Evolutionary conservation across 371 early-diverging fungal species (phyloP).

Genomic region (Dichotomocladium elegans): DNA sequence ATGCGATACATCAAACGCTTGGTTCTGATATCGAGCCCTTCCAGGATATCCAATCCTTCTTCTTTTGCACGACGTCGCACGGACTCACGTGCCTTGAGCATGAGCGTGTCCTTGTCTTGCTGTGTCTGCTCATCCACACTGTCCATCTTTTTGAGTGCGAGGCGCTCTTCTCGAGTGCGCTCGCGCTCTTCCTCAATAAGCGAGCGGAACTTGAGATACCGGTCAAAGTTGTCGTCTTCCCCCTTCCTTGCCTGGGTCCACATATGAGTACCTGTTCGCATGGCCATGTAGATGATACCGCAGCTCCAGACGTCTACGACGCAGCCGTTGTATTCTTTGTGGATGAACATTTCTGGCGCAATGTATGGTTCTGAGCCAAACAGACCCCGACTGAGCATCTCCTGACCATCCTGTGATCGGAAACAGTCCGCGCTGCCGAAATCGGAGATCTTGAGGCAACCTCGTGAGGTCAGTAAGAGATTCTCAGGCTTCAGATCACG

Average conservation of each 20-base stretch:
- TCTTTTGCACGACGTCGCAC: constrained; percentile 31
- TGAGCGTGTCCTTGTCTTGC: background rate
- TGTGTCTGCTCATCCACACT: constrained; percentile 14
- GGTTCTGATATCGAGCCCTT: constrained; percentile 39
- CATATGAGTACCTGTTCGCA: constrained; percentile 28
- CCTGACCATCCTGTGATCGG: constrained; percentile 3
- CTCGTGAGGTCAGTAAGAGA: constrained; percentile 66
- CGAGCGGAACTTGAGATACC: constrained; percentile 27
- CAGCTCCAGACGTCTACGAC: constrained; percentile 39
- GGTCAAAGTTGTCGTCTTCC: constrained; percentile 18
- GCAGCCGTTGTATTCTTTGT: constrained; percentile 25
- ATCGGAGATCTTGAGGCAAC: constrained; percentile 84
- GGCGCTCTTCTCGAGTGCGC: constrained; percentile 19
- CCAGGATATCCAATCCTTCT: constrained; percentile 34
- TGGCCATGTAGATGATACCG: constrained; percentile 32
- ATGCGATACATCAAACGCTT: constrained; percentile 63
- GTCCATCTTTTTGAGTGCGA: background rate
- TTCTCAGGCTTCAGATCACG: constrained; percentile 80
- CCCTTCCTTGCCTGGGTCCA: constrained; percentile 25
- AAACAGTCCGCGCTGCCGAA: constrained; percentile 66
- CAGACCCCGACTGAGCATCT: constrained; percentile 18
- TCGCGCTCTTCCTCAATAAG: constrained; percentile 36
- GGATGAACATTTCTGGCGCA: constrained; percentile 44
- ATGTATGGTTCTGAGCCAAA: constrained; percentile 61
- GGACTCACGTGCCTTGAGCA: constrained; percentile 27